Percentiles rank a stretch among this genome's conserved stretches.
Evolutionary conservation across 2,329 filamentous ascomycete genomes (phyloP).

Genomic region (Trichoderma gracile): DNA sequence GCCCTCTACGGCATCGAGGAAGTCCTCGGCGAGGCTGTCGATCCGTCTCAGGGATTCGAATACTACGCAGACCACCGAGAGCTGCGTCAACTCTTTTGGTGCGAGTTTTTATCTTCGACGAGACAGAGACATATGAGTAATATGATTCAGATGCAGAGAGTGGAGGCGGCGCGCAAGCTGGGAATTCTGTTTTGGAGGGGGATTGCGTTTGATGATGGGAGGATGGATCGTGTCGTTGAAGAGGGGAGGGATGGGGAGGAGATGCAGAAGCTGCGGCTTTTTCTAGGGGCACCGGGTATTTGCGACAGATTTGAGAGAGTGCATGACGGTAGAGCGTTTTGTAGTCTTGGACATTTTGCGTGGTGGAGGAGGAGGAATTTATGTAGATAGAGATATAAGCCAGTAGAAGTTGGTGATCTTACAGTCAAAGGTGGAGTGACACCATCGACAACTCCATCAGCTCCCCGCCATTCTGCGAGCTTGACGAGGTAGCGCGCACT

Average conservation of each 20-base stretch:
- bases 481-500: too few species aligned
- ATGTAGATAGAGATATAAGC: too few species aligned
- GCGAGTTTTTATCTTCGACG: constrained; percentile 35
- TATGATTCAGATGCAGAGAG: not conserved
- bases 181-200: constrained; percentile 65
- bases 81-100: constrained; percentile 55
- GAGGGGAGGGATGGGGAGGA: constrained; percentile 53
- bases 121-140: not conserved
- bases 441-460: too few species aligned
- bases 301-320: not conserved
- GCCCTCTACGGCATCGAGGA: constrained; percentile 63
- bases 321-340: not conserved
- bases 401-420: not conserved
- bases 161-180: constrained; percentile 42
- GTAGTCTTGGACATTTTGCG: not conserved
- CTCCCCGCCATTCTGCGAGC: too few species aligned
- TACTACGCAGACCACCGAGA: constrained; percentile 48
- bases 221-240: constrained; percentile 58
- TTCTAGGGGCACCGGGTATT: constrained; percentile 25
- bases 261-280: constrained; percentile 50
- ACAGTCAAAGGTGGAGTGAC: too few species aligned
- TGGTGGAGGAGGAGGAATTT: not conserved
- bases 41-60: constrained; percentile 37
- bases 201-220: constrained; percentile 62
- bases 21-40: constrained; percentile 51